phyloP scores from a whole-genome alignment of 192 early-diverging fungal genomes.

The Backusella sp. region DNA sequence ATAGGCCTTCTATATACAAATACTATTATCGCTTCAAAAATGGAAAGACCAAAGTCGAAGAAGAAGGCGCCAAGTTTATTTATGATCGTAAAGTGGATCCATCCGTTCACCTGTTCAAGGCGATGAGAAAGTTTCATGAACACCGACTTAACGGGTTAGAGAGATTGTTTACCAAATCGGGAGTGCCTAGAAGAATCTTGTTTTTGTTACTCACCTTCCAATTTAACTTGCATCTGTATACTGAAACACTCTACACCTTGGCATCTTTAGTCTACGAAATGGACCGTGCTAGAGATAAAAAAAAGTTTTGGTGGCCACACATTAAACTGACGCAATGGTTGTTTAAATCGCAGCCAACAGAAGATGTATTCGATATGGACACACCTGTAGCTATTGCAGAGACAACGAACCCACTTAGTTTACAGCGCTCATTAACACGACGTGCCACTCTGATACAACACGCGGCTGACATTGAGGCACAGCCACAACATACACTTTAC shows the following conservation, averaged over 20 bases:
- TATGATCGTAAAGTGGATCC: constrained; percentile 16
- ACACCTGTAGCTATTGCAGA: constrained; percentile 12
- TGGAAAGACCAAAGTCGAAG: neutral
- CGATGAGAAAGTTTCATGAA: constrained; percentile 24
- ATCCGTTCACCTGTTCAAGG: constrained; percentile 11
- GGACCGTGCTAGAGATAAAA: constrained; percentile 11
- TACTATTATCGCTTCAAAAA: constrained; percentile 4
- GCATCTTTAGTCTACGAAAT: constrained; percentile 32
- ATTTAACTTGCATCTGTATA: constrained; percentile 25
- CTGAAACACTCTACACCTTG: constrained; percentile 27
- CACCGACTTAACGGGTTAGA: constrained; percentile 20
- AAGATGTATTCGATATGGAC: constrained; percentile 16
- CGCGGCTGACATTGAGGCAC: neutral
- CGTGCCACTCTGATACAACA: neutral
- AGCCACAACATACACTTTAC: neutral
- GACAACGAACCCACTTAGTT: neutral
- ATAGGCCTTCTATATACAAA: constrained; percentile 22
- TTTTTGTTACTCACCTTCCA: constrained; percentile 27
- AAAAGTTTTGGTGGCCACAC: constrained; percentile 21
- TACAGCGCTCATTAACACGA: constrained; percentile 12
- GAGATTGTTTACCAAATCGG: neutral
- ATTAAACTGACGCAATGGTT: constrained; percentile 18
- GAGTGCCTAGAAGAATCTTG: constrained; percentile 22
- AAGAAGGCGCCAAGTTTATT: neutral
- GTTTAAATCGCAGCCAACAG: neutral